A percentile compares a stretch with the other conserved stretches of the same genome.
These are phyloP conservation scores for Inga oerstediana DNA, from an alignment of 306 rosid genomes.

Conservation along the genomic window DNA sequence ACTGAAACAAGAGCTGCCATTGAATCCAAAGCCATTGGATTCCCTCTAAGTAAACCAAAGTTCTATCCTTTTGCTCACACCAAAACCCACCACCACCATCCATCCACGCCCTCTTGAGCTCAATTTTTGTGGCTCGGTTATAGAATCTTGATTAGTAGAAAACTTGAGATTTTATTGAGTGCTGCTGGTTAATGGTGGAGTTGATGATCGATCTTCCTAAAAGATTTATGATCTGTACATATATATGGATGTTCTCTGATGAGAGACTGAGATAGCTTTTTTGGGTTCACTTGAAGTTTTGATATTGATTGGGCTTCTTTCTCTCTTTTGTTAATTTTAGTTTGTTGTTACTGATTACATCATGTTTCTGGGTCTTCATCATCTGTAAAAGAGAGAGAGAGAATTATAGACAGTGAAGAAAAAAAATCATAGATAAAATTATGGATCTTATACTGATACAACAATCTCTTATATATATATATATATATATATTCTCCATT, in stretches of 20 bases:
- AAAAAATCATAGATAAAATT: constrained; percentile 25
- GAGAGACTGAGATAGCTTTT: constrained; percentile 6
- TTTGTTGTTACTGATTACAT: background rate
- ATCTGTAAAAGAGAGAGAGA: constrained; percentile 6
- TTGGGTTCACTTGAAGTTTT: constrained; percentile 25
- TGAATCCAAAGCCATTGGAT: constrained; percentile 27
- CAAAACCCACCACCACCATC: constrained; percentile 25
- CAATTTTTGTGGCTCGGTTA: background rate
- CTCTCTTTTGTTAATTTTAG: background rate
- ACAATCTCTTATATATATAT: background rate
- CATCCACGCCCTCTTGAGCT: constrained; percentile 49
- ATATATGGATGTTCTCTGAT: constrained; percentile 10
- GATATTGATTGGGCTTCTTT: constrained; percentile 24
- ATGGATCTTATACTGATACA: background rate
- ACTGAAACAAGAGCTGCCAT: background rate
- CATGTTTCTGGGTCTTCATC: constrained; percentile 25
- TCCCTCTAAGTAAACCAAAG: constrained; percentile 38
- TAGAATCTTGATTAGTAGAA: background rate
- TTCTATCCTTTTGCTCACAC: constrained; percentile 48
- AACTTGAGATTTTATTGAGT: background rate
- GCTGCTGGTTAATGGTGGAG: constrained; percentile 5
- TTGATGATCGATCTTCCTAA: constrained; percentile 6
- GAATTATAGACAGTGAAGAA: constrained; percentile 10
- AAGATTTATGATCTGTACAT: constrained; percentile 45
- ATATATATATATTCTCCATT: background rate